These are phyloP conservation scores for Trametes versicolor DNA, from an alignment of 1,284 basidiomycete genomes.

Conservation along the genomic window DNA sequence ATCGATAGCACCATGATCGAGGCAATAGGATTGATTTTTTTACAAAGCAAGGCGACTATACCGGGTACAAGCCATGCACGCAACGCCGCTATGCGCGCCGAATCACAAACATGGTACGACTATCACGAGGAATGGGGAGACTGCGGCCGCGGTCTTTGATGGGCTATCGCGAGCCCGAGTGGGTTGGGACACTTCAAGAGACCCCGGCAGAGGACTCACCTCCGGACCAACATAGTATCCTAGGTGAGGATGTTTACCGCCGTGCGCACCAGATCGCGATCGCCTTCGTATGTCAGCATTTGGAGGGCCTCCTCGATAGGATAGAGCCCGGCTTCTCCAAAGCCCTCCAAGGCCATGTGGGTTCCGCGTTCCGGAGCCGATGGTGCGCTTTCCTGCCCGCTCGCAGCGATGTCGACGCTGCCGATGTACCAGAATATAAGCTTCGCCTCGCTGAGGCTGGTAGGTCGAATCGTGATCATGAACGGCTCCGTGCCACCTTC, in stretches of 20 bases:
- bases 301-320: slow-evolving; percentile 49
- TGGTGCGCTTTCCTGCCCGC: background rate
- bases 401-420: slow-evolving; percentile 38
- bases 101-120: too few relatives aligned
- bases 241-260: slow-evolving; percentile 19
- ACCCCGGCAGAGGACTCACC: background rate
- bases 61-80: background rate
- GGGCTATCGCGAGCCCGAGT: too few relatives aligned
- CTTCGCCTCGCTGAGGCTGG: slow-evolving; percentile 47
- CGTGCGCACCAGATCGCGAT: slow-evolving; percentile 44
- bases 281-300: slow-evolving; percentile 47
- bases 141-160: too few relatives aligned
- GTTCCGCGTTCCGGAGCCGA: slow-evolving; percentile 45
- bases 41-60: slow-evolving; percentile 4
- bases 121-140: too few relatives aligned
- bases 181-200: too few relatives aligned
- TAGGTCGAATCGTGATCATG: slow-evolving; percentile 47
- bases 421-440: slow-evolving; percentile 58
- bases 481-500: slow-evolving; percentile 48
- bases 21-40: background rate
- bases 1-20: background rate
- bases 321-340: slow-evolving; percentile 48
- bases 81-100: too few relatives aligned
- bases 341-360: slow-evolving; percentile 54
- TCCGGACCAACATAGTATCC: background rate